Evolutionary conservation across 2,329 filamentous ascomycete genomes (phyloP).

Genomic region (Ceratocystis smalleyi): DNA sequence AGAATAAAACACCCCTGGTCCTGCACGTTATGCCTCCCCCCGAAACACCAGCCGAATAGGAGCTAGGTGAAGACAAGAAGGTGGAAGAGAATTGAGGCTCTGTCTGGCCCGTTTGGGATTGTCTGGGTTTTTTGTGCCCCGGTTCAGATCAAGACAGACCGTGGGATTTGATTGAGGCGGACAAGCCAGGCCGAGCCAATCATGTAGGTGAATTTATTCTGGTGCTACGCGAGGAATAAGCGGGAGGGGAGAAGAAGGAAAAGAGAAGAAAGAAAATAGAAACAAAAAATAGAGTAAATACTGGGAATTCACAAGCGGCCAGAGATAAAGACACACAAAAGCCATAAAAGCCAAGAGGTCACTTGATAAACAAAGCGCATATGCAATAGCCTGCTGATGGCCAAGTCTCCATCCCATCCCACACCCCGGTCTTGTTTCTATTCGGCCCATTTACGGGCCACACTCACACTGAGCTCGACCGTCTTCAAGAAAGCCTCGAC

Average conservation of each 20-base stretch:
- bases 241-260: not conserved
- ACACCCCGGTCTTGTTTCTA: constrained; percentile 11
- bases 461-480: not conserved
- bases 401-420: not conserved
- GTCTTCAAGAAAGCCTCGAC: not conserved
- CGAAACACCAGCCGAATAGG: not conserved
- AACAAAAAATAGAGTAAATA: not conserved
- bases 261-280: not conserved
- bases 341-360: not conserved
- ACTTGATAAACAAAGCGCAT: not conserved
- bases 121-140: not conserved
- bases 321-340: not conserved
- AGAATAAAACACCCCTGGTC: not conserved
- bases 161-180: not conserved
- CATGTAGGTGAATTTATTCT: not conserved
- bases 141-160: not conserved
- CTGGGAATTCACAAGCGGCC: not conserved
- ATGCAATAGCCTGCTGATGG: not conserved
- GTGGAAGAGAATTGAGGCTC: not conserved
- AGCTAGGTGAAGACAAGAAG: not conserved
- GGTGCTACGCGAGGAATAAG: not conserved
- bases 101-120: not conserved
- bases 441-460: constrained; percentile 18
- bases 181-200: not conserved
- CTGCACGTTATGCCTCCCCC: not conserved